phyloP scores from a whole-genome alignment of 2,329 filamentous ascomycete species.

The Westerdykella ornata region DNA sequence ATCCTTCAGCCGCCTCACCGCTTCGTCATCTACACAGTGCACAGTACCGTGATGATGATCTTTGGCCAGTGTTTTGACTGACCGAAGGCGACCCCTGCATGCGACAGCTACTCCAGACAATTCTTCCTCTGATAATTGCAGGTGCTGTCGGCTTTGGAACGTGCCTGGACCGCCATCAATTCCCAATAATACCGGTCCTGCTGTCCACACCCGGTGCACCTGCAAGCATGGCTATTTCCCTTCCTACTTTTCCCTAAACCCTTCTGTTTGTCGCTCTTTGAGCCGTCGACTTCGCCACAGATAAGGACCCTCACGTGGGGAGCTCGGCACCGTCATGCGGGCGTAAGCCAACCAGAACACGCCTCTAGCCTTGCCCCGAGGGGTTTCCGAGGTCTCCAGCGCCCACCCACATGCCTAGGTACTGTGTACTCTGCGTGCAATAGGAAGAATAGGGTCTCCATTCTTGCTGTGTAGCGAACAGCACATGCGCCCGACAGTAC shows the following conservation, averaged over 20 bases:
- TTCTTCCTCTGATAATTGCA: not conserved
- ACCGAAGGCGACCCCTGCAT: no score
- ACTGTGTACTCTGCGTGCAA: not conserved
- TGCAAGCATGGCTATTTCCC: not conserved
- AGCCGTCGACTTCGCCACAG: not conserved
- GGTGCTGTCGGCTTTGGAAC: not conserved
- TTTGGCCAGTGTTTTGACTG: no score
- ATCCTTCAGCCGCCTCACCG: not conserved
- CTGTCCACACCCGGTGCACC: not conserved
- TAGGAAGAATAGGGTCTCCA: not conserved
- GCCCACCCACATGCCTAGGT: not conserved
- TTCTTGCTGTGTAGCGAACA: not conserved
- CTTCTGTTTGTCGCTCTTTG: no score
- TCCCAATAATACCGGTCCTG: not conserved
- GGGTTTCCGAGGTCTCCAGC: not conserved
- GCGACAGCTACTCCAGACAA: no score
- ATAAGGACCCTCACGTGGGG: slow-evolving; percentile 20
- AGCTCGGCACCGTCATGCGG: slow-evolving; percentile 21
- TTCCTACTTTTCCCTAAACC: not conserved
- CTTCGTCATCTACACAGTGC: not conserved
- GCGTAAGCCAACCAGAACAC: slow-evolving; percentile 16
- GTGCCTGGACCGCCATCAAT: not conserved
- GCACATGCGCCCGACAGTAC: not conserved
- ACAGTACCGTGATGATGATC: no score
- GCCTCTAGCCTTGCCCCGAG: slow-evolving; percentile 11